Conservation (phyloP, 345 rosid genomes). For the Theobroma cacao region DNA sequence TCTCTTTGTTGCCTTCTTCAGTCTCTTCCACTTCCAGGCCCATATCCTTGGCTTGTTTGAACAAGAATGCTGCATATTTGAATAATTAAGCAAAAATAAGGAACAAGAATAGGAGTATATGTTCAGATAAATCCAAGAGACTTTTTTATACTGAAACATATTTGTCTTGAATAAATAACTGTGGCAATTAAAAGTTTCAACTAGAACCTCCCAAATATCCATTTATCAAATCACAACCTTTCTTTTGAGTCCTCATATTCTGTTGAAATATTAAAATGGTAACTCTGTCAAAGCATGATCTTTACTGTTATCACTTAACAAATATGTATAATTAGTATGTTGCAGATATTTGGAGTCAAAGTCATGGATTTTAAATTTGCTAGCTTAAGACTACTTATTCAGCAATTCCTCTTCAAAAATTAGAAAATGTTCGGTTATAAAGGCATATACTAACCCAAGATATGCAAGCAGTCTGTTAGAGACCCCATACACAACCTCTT, state of each 20-base stretch:
- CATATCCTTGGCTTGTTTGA: conserved; percentile 62
- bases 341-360: neutral
- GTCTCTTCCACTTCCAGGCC: conserved; percentile 28
- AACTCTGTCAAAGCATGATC: neutral
- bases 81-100: neutral
- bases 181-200: neutral
- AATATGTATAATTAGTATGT: neutral
- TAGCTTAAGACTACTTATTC: neutral
- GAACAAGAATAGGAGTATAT: neutral
- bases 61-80: conserved; percentile 54
- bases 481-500: neutral
- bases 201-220: neutral
- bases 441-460: neutral
- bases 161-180: neutral
- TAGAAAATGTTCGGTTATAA: neutral
- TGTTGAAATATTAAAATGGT: neutral
- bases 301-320: neutral
- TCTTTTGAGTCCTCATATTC: neutral
- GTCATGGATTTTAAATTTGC: neutral
- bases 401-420: neutral
- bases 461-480: neutral
- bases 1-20: conserved; percentile 37
- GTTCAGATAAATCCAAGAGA: neutral
- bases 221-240: neutral
- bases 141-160: neutral